Conservation (phyloP, 345 rosid species). For the Eutrema japonicum region DNA sequence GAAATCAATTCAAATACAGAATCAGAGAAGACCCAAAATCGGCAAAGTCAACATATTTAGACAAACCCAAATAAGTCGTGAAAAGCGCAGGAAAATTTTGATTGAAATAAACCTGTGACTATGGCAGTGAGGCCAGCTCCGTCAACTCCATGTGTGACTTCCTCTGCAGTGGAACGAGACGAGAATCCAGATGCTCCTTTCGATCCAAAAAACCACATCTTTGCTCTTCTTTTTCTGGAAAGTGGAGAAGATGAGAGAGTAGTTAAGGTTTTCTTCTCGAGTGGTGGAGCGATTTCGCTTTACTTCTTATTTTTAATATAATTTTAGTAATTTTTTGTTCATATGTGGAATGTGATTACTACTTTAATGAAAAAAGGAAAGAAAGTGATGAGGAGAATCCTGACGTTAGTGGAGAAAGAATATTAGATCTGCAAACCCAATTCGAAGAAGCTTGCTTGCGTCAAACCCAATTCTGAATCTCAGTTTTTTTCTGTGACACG, state of each 20-base stretch:
- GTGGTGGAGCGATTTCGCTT: conserved; percentile 15
- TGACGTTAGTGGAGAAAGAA: conserved; percentile 8
- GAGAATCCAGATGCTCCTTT: conserved; percentile 52
- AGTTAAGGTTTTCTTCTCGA: not conserved
- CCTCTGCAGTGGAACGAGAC: conserved; percentile 66
- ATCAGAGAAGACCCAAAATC: not conserved
- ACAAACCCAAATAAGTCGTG: not conserved
- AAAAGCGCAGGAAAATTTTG: not conserved
- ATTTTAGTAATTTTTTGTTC: not conserved
- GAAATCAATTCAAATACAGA: conserved; percentile 1
- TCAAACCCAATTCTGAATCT: not conserved
- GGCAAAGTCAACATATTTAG: not conserved
- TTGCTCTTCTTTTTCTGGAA: not conserved
- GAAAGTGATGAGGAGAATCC: not conserved
- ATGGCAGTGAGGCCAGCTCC: conserved; percentile 78
- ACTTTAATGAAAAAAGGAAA: not conserved
- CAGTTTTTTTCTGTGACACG: too few relatives aligned
- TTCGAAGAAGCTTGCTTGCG: not conserved
- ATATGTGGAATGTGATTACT: conserved; percentile 18
- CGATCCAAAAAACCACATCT: conserved; percentile 43
- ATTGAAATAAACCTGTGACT: conserved; percentile 57
- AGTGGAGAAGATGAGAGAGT: conserved; percentile 5
- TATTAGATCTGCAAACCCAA: not conserved
- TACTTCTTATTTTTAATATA: not conserved
- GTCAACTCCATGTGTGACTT: conserved; percentile 68